Evolutionary conservation across 192 early-diverging fungal species (phyloP), one percentile per base, ranked within the genome.

Genomic region (Diversispora epigaea): DNA sequence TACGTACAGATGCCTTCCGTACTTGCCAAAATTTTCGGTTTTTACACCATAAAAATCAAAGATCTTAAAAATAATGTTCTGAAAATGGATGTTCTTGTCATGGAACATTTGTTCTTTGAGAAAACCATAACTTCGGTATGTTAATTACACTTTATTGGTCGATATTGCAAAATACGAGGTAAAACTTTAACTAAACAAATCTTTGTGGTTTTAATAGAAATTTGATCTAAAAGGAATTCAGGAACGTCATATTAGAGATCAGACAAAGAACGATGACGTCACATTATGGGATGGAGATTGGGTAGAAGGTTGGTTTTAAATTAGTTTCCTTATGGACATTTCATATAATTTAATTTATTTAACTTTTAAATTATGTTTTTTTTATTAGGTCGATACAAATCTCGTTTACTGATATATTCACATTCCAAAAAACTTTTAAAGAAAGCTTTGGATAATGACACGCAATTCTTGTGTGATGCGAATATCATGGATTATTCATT

Each of bases 401-500:
- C 83, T 8, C 72, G 79, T 0, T 84, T 97, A 7, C 90, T 92
- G 74, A 90, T 96, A 15, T 84, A 95, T 67, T 93, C 94, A 52
- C 92, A 96, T 73, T 91, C 94, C 6, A 95, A 96, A 67, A 84
- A 88, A 54, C 83, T 96, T 69, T 80, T 99, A 32, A 85, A 87
- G 45, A 85, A 87, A 12, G 91, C 95, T 4, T 89, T 99, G 3
- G 86, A 85, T 80, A 96, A 96, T 75, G 97, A 99, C 78, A 96
- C 96, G 10, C 84, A 94, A 49, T 99, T 99, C 77, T 80, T 99
- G 68, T 84, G 92, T 4, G 90, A 91, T 66, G 87, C 93, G 69
- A 95, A 97, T 78, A 94, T 98, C 41, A 97, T 99, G 95, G 97
- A 99, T 81, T 99, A 99, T 77, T 96, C 94, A 19, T 81, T 99